Evolutionary conservation across 2,329 filamentous ascomycete species (phyloP), one percentile per base, ranked within the genome.

Genomic region (Talaromyces funiculosus): DNA sequence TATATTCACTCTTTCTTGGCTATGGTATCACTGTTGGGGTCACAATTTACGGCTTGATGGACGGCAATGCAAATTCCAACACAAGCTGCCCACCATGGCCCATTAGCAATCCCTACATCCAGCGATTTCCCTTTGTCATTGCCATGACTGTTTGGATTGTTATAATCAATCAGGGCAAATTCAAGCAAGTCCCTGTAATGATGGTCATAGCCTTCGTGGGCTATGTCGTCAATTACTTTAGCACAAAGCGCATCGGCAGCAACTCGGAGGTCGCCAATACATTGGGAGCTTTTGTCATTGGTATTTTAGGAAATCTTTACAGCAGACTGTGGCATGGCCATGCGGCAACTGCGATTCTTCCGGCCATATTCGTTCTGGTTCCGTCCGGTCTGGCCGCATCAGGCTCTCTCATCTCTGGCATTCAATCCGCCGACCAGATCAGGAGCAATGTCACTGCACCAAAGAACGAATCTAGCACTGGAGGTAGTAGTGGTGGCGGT

Each of bases 311-410:
- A 8, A 94, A 94, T 66, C 70, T 91, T 1, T 92, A 93, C 75
- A 87, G 87, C 9, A 83, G 90, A 3, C 68, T 80, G 35, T 73
- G 87, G 20, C 90, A 92, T 70, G 89, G 88, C 1, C 83, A 95
- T 3, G 91, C 92, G 0, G 90, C 90, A 0, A 90, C 90, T 0
- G 88, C 89, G 3, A 90, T 96, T 80, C 78, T 96, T 9, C 91
- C 92, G 0, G 91, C 88, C 10, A 94, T 96, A 65, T 95, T 94
- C 65, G 81, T 85, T 2, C 83, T 85, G 63, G 83, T 86, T 1
- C 84, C 84, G 0, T 82, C 79, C 1, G 83, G 84, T 2, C 71
- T 86, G 16, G 81, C 83, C 4, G 82, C 84, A 0, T 78, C 77
- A 55, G 84, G 84, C 1, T 80, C 77, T 22, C 70, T 86, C 20